A percentile compares a stretch with the other conserved stretches of the same genome.
Evolutionary conservation across 1,139 yeast genomes (phyloP).

Genomic region (Scheffersomyces quercinus): DNA sequence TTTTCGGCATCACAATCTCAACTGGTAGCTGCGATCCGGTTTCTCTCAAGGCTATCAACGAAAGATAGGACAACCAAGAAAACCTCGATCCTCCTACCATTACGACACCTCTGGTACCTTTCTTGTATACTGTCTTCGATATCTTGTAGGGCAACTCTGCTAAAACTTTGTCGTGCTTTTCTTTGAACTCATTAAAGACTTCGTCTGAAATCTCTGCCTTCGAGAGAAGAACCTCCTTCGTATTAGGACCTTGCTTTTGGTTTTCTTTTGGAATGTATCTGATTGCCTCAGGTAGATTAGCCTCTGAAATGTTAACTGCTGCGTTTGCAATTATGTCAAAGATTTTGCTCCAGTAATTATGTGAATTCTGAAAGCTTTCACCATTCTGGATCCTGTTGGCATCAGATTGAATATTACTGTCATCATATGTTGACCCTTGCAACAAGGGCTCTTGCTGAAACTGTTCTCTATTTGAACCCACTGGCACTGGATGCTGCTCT

Average conservation of each 20-base stretch:
- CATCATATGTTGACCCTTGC: not conserved
- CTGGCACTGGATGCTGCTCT: not conserved
- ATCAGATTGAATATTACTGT: not conserved
- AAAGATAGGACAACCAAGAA: conserved; percentile 42
- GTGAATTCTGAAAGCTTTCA: conserved; percentile 3
- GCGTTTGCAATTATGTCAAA: conserved; percentile 15
- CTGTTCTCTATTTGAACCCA: not conserved
- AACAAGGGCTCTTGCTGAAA: not conserved
- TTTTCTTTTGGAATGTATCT: conserved; percentile 22
- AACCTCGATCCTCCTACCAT: conserved; percentile 41
- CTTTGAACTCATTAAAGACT: conserved; percentile 22
- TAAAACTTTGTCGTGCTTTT: conserved; percentile 26
- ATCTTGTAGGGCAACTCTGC: conserved; percentile 25
- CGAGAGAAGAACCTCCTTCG: conserved; percentile 29
- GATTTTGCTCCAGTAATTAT: conserved; percentile 18
- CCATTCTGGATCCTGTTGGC: not conserved
- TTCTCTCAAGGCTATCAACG: conserved; percentile 33
- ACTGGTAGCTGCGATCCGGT: conserved; percentile 40
- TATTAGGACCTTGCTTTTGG: conserved; percentile 25
- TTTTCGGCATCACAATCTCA: conserved; percentile 38
- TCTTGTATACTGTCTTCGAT: conserved; percentile 24
- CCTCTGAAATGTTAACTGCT: conserved; percentile 9
- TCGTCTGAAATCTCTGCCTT: conserved; percentile 29
- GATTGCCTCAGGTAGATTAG: conserved; percentile 20
- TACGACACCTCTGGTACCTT: conserved; percentile 33